phyloP scores from a whole-genome alignment of 345 rosid genomes.

The Euphorbia tirucalli region DNA sequence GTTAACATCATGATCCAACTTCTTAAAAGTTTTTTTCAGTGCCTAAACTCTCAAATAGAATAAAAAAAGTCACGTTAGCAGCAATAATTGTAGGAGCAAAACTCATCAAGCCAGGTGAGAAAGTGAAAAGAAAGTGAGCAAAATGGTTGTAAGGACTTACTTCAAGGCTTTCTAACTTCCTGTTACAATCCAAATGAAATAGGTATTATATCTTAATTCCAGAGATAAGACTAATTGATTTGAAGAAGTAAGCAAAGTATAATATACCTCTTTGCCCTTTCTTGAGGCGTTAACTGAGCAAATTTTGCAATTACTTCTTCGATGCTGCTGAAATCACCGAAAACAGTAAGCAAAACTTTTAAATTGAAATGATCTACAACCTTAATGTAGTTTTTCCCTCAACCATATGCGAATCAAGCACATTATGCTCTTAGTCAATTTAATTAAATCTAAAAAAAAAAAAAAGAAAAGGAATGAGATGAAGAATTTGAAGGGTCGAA shows the following conservation, averaged over 20 bases:
- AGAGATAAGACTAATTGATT: too few relatives aligned
- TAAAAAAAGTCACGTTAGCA: neutral
- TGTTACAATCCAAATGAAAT: slow-evolving; percentile 16
- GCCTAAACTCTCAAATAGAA: slow-evolving; percentile 29
- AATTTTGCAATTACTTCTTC: slow-evolving; percentile 30
- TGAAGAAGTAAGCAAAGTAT: too few relatives aligned
- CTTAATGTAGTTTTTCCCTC: too few relatives aligned
- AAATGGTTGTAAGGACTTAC: slow-evolving; percentile 19
- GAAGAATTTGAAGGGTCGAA: too few relatives aligned
- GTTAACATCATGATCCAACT: slow-evolving; percentile 36
- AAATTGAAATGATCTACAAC: too few relatives aligned
- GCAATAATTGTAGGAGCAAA: neutral
- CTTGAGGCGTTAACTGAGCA: slow-evolving; percentile 32
- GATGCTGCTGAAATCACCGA: slow-evolving; percentile 11
- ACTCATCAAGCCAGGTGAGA: neutral
- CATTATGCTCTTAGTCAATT: neutral
- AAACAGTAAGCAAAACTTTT: neutral
- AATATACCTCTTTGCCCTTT: slow-evolving; percentile 31
- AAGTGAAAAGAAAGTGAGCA: slow-evolving; percentile 1
- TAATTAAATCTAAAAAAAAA: too few relatives aligned
- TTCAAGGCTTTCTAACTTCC: slow-evolving; percentile 39
- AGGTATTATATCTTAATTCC: neutral
- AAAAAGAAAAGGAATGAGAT: neutral
- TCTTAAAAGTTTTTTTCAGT: slow-evolving; percentile 29
- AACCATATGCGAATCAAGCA: neutral